phyloP scores from a whole-genome alignment of 2,329 filamentous ascomycete genomes.

The Penicillium sp. region DNA sequence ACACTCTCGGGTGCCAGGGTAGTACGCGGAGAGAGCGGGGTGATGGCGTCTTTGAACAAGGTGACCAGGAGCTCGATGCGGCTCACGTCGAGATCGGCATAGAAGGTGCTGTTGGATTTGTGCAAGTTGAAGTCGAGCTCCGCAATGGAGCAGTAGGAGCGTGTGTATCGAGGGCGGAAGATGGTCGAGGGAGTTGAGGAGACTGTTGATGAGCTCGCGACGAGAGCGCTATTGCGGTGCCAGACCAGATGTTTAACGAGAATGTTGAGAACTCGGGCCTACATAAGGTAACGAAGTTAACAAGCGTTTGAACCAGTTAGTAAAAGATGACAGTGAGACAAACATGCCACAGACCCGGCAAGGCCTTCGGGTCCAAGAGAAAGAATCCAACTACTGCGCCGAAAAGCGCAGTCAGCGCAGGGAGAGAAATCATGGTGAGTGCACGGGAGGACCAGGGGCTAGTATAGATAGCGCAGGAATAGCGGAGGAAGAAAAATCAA shows the following conservation, averaged over 20 bases:
- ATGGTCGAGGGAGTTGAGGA: not conserved
- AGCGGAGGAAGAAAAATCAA: not conserved
- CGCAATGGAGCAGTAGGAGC: not conserved
- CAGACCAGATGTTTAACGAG: not conserved
- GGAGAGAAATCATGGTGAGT: not conserved
- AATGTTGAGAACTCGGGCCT: not conserved
- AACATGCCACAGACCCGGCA: conserved; percentile 1
- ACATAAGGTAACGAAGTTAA: not conserved
- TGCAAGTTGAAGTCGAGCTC: conserved; percentile 5
- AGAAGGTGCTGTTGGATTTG: conserved; percentile 7
- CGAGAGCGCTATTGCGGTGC: not conserved
- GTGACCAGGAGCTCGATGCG: not conserved
- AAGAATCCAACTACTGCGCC: not conserved
- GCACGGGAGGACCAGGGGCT: not conserved
- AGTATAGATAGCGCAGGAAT: not conserved
- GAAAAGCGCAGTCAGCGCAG: not conserved
- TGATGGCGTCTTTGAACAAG: not conserved
- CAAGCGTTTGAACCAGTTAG: not conserved
- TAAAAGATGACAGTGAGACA: not conserved
- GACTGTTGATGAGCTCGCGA: not conserved
- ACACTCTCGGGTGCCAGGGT: not conserved
- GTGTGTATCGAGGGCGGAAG: not conserved
- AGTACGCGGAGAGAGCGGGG: not conserved
- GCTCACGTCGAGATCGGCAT: conserved; percentile 3
- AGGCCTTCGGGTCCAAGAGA: not conserved